Conservation (phyloP, 2,329 filamentous ascomycete species). For the Diaporthe australafricana region DNA sequence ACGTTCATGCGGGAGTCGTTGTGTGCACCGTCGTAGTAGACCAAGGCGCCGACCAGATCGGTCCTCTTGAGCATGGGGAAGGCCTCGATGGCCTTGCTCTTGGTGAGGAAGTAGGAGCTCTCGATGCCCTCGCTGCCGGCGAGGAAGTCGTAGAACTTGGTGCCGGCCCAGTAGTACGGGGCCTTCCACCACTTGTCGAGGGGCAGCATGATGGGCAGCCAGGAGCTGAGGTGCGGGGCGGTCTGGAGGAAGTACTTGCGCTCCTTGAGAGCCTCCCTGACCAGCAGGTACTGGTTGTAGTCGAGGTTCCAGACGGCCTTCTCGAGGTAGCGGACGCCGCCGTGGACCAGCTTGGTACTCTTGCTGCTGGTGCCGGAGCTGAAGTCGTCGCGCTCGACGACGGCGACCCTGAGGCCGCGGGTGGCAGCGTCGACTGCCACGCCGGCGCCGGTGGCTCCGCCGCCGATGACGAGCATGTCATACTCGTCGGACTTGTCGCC, state of each 20-base stretch:
- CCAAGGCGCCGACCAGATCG: slow-evolving; percentile 79
- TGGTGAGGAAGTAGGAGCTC: slow-evolving; percentile 84
- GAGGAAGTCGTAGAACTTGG: slow-evolving; percentile 84
- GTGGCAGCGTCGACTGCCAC: slow-evolving; percentile 86
- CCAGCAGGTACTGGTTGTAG: slow-evolving; percentile 84
- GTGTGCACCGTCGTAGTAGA: slow-evolving; percentile 90
- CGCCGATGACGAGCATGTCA: slow-evolving; percentile 83
- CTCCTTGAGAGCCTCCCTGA: slow-evolving; percentile 85
- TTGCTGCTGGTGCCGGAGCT: slow-evolving; percentile 85
- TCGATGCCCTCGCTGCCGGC: slow-evolving; percentile 86
- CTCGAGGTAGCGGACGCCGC: slow-evolving; percentile 85
- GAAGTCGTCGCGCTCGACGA: slow-evolving; percentile 88
- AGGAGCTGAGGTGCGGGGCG: slow-evolving; percentile 83
- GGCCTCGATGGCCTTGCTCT: slow-evolving; percentile 79
- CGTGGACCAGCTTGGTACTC: slow-evolving; percentile 88
- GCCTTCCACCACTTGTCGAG: slow-evolving; percentile 87
- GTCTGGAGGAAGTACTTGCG: slow-evolving; percentile 86
- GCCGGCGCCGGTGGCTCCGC: slow-evolving; percentile 82
- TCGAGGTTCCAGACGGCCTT: slow-evolving; percentile 89
- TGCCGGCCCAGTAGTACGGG: slow-evolving; percentile 77
- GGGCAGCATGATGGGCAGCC: slow-evolving; percentile 86
- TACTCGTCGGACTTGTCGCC: slow-evolving; percentile 67
- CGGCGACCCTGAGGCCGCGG: slow-evolving; percentile 80
- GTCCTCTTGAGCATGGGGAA: slow-evolving; percentile 84
- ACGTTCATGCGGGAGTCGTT: slow-evolving; percentile 92